Percentiles rank a stretch among this genome's conserved stretches.
phyloP scores from a whole-genome alignment of 257 asterid genomes.

The Rehmannia glutinosa region DNA sequence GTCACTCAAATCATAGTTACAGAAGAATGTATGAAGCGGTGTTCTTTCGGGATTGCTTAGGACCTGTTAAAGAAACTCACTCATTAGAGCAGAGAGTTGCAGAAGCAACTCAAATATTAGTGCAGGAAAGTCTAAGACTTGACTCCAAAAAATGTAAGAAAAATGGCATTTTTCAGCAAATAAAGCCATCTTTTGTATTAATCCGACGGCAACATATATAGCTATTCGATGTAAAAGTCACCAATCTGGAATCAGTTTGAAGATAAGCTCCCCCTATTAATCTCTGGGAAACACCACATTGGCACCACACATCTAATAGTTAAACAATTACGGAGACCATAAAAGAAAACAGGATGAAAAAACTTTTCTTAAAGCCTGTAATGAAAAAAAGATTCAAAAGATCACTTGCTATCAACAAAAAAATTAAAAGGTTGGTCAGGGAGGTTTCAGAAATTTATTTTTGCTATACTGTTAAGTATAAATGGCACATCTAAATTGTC shows the following conservation, averaged over 20 bases:
- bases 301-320: not conserved
- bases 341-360: not conserved
- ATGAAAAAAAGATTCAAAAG: not conserved
- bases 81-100: not conserved
- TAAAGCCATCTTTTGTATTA: not conserved
- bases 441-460: not conserved
- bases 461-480: not conserved
- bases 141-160: not conserved
- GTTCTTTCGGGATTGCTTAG: constrained; percentile 95
- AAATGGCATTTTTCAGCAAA: not conserved
- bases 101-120: constrained; percentile 3
- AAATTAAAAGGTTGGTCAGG: not conserved
- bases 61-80: constrained; percentile 45
- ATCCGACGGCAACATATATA: no score
- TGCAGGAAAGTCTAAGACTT: not conserved
- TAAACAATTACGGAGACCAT: not conserved
- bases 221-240: not conserved
- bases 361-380: no score
- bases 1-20: constrained; percentile 87
- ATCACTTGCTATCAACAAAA: not conserved
- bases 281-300: not conserved
- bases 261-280: not conserved
- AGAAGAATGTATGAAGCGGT: constrained; percentile 85
- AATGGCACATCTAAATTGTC: not conserved
- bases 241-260: not conserved